Percentiles rank a stretch among this genome's conserved stretches.
Evolutionary conservation across 78 protist species (phyloP).

Genomic region (Tieghemostelium lacteum): DNA sequence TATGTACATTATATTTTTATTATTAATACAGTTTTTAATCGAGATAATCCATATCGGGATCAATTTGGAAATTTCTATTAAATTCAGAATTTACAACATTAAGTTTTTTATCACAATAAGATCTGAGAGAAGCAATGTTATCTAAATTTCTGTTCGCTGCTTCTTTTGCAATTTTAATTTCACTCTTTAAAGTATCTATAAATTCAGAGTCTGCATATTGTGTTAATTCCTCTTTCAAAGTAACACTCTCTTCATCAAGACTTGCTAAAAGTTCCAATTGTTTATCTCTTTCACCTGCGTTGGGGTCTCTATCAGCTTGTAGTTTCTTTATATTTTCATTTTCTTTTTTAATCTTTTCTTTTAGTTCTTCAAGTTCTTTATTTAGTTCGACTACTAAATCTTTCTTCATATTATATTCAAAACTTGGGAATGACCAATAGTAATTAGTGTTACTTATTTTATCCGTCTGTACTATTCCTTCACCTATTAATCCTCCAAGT

Average conservation of each 20-base stretch:
- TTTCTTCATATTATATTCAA: constrained; percentile 24
- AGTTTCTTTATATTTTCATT: neutral
- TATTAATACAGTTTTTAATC: too few relatives aligned
- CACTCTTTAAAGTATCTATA: constrained; percentile 21
- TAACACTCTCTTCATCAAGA: neutral
- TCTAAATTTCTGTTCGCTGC: constrained; percentile 56
- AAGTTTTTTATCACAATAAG: constrained; percentile 53
- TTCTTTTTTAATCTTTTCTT: constrained; percentile 25
- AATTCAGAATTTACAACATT: constrained; percentile 12
- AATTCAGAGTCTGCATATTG: constrained; percentile 35
- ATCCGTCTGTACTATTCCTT: constrained; percentile 60
- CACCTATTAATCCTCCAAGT: constrained; percentile 15
- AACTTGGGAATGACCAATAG: constrained; percentile 62
- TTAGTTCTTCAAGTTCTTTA: neutral
- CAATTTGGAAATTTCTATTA: constrained; percentile 29
- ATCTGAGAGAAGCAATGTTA: constrained; percentile 29
- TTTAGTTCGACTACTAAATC: constrained; percentile 6
- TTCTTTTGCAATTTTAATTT: constrained; percentile 22
- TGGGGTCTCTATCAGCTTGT: neutral
- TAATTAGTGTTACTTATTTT: constrained; percentile 40
- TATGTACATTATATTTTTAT: too few relatives aligned
- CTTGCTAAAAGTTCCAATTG: constrained; percentile 19
- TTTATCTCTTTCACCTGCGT: constrained; percentile 41
- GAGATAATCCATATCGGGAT: constrained; percentile 48
- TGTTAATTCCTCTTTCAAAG: constrained; percentile 30